Evolutionary conservation across 345 rosid genomes (phyloP).

Genomic region (Aquilaria sinensis): DNA sequence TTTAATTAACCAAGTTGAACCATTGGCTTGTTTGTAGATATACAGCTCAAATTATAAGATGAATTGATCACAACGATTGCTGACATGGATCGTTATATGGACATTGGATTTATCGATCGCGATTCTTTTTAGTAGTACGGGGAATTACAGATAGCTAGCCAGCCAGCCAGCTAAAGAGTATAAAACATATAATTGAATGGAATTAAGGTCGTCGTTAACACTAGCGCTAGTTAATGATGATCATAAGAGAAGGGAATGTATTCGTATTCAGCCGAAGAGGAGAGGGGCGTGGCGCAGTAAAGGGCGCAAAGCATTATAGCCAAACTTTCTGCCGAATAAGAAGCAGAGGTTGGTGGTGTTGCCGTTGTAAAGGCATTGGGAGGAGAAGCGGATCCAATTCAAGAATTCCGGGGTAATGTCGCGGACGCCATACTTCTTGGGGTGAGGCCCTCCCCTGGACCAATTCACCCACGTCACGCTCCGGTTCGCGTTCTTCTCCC

Average conservation of each 20-base stretch:
- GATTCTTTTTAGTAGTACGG: too few species aligned
- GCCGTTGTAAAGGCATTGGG: conserved; percentile 44
- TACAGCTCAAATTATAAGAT: too few species aligned
- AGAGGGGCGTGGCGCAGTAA: conserved; percentile 46
- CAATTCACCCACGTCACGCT: conserved; percentile 69
- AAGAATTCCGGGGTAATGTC: conserved; percentile 48
- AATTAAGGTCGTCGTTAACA: too few species aligned
- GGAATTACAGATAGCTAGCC: too few species aligned
- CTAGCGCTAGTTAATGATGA: too few species aligned
- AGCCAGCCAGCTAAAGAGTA: too few species aligned
- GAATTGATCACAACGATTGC: too few species aligned
- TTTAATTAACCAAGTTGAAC: too few species aligned
- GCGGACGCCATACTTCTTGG: conserved; percentile 36
- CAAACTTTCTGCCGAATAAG: conserved; percentile 66
- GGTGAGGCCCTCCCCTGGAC: conserved; percentile 63
- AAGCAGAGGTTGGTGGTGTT: conserved; percentile 27
- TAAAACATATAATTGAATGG: too few species aligned
- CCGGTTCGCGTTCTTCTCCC: conserved; percentile 37
- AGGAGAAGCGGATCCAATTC: conserved; percentile 30
- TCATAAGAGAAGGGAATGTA: background rate
- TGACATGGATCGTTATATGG: too few species aligned
- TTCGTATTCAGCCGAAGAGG: background rate
- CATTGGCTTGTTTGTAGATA: too few species aligned
- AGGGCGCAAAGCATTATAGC: conserved; percentile 40
- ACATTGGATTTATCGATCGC: too few species aligned